Evolutionary conservation across 495 filamentous ascomycete species (phyloP).

Genomic region (Delitschia confertaspora): DNA sequence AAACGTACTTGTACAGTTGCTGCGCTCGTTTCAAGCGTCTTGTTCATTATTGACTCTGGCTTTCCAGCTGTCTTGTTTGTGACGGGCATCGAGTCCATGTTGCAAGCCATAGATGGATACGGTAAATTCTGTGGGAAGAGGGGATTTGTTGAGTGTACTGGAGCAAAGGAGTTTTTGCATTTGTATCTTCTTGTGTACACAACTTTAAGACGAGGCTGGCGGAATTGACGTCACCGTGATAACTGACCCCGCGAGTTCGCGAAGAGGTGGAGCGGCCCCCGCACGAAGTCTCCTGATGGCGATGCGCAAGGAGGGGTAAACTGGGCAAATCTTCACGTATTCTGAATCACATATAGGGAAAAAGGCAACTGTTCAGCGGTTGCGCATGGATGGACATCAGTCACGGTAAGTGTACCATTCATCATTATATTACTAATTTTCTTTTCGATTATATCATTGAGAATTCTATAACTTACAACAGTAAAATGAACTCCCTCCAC

Average conservation of each 20-base stretch:
- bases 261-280: neutral
- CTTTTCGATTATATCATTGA: too few species aligned
- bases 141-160: neutral
- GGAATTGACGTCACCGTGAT: conserved; percentile 7
- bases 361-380: too few species aligned
- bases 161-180: neutral
- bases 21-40: conserved; percentile 58
- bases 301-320: too few species aligned
- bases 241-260: neutral
- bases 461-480: too few species aligned
- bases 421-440: too few species aligned
- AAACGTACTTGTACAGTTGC: conserved; percentile 44
- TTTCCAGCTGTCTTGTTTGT: conserved; percentile 42
- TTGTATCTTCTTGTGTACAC: neutral
- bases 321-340: too few species aligned
- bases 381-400: too few species aligned
- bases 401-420: too few species aligned
- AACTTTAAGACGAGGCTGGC: neutral
- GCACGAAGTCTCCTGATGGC: too few species aligned
- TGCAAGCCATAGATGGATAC: neutral
- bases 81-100: conserved; percentile 24
- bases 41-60: conserved; percentile 46
- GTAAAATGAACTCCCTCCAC: too few species aligned
- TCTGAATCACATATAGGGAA: too few species aligned
- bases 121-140: neutral